Evolutionary conservation across 768 basidiomycete genomes (phyloP).

Genomic region (Boletus sensibilis): DNA sequence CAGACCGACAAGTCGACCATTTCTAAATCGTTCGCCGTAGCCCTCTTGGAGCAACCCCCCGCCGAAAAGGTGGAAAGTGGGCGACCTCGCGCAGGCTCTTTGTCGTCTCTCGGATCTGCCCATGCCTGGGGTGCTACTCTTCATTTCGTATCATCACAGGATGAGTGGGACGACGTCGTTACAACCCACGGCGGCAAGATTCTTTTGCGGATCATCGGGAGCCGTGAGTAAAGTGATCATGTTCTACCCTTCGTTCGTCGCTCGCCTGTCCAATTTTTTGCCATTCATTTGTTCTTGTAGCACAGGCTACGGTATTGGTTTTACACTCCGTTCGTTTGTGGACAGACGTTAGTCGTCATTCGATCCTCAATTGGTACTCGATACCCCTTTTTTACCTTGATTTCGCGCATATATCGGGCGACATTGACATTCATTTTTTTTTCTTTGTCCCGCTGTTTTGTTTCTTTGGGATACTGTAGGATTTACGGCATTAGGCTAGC

Average conservation of each 20-base stretch:
- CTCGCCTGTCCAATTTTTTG: conserved; percentile 1
- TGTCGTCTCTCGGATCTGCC: conserved; percentile 35
- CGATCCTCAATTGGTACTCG: background rate
- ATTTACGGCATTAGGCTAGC: conserved; percentile 7
- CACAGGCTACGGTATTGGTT: conserved; percentile 4
- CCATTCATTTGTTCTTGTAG: conserved; percentile 8
- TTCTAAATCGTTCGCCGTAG: conserved; percentile 53
- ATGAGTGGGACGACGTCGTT: conserved; percentile 59
- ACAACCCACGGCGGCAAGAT: conserved; percentile 50
- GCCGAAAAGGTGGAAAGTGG: conserved; percentile 10
- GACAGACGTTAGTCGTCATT: background rate
- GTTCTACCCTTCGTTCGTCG: conserved; percentile 1
- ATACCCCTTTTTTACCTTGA: background rate
- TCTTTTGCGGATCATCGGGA: conserved; percentile 49
- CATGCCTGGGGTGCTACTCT: conserved; percentile 26
- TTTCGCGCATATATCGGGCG: background rate
- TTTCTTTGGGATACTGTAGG: conserved; percentile 3
- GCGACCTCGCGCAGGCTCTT: conserved; percentile 34
- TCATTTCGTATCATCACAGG: conserved; percentile 50
- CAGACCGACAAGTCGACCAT: conserved; percentile 57
- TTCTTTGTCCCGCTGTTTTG: background rate
- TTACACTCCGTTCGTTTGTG: background rate
- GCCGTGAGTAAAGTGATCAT: conserved; percentile 20
- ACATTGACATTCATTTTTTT: background rate
- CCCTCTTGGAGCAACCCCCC: conserved; percentile 44